Evolutionary conservation across 805 yeast species (phyloP).

Genomic region (Blastobotrys terrestris): DNA sequence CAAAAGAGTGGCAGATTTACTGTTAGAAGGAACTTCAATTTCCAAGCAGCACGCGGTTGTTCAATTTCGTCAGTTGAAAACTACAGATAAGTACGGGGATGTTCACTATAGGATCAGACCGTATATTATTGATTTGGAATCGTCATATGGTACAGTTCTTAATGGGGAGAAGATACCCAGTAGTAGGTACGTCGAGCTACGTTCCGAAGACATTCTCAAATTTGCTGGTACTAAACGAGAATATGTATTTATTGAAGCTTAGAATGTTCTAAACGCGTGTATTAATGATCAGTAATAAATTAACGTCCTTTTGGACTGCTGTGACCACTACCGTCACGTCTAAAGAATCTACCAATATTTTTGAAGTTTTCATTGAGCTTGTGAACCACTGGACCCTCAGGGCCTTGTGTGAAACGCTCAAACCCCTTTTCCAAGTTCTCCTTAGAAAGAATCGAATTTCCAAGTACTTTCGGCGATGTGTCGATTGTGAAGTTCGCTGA

Average conservation of each 20-base stretch:
- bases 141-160: slow-evolving; percentile 42
- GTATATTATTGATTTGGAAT: slow-evolving; percentile 42
- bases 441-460: background rate
- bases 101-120: slow-evolving; percentile 23
- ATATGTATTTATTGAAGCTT: slow-evolving; percentile 9
- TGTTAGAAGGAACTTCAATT: slow-evolving; percentile 33
- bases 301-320: background rate
- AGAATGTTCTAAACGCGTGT: slow-evolving; percentile 9
- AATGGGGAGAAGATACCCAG: slow-evolving; percentile 37
- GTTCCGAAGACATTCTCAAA: slow-evolving; percentile 36
- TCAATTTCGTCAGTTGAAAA: slow-evolving; percentile 33
- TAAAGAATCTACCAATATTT: slow-evolving; percentile 53
- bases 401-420: slow-evolving; percentile 34
- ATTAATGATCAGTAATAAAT: background rate
- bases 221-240: slow-evolving; percentile 28
- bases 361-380: slow-evolving; percentile 61
- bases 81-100: slow-evolving; percentile 16
- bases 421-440: slow-evolving; percentile 21
- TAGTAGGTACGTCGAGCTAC: slow-evolving; percentile 39
- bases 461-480: slow-evolving; percentile 8
- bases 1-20: slow-evolving; percentile 33
- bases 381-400: slow-evolving; percentile 52
- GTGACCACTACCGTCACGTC: slow-evolving; percentile 30
- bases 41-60: slow-evolving; percentile 47
- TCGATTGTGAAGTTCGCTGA: background rate